Conservation (phyloP, 2,329 filamentous ascomycete species). For the Fusarium praegraminearum region DNA sequence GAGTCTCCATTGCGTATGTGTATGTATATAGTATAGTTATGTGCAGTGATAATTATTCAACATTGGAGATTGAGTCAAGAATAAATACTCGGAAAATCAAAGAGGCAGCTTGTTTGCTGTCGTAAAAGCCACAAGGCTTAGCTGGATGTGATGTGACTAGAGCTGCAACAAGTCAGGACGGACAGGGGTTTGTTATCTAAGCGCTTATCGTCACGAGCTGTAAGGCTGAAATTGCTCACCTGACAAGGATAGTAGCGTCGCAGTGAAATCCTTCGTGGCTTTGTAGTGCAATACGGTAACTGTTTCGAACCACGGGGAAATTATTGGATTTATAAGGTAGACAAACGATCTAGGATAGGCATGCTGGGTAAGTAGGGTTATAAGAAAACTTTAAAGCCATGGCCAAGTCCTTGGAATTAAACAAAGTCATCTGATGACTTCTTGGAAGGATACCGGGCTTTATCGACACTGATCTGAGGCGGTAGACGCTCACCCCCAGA, state of each 20-base stretch:
- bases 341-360: neutral
- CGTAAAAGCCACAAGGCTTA: conserved; percentile 6
- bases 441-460: neutral
- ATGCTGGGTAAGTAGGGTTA: neutral
- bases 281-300: neutral
- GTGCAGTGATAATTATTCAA: neutral
- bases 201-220: neutral
- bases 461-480: neutral
- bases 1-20: neutral
- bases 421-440: neutral
- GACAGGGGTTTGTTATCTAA: conserved; percentile 2
- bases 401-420: neutral
- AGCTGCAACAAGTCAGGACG: neutral
- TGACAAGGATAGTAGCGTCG: neutral
- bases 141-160: neutral
- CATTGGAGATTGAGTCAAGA: neutral
- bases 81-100: neutral
- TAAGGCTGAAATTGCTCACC: neutral
- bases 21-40: neutral
- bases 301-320: neutral
- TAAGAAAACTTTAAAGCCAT: too few species aligned
- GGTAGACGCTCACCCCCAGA: neutral
- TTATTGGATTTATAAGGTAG: neutral
- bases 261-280: neutral
- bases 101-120: neutral